Conservation (phyloP, 192 early-diverging fungal genomes). For the Dissophora globulifera region DNA sequence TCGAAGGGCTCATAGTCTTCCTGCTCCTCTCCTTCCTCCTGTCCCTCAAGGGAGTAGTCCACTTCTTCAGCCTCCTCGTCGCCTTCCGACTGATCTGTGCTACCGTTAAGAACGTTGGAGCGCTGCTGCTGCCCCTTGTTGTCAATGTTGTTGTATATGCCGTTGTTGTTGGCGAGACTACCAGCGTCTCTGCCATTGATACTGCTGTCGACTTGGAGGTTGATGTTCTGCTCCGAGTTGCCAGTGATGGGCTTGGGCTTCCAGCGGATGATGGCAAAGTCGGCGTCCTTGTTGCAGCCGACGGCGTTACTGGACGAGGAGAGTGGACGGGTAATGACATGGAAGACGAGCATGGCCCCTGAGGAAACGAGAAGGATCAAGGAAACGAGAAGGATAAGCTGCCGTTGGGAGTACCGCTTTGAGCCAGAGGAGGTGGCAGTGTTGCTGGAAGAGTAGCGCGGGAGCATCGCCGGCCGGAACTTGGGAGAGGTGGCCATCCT, state of each 20-base stretch:
- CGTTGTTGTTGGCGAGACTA: conserved; percentile 18
- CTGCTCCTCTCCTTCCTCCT: conserved; percentile 4
- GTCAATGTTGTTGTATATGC: neutral
- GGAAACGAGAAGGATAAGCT: conserved; percentile 32
- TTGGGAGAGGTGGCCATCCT: conserved; percentile 47
- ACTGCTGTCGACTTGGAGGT: neutral
- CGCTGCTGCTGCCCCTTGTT: too few relatives aligned
- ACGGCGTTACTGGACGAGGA: neutral
- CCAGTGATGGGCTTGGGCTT: conserved; percentile 1
- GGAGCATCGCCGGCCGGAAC: conserved; percentile 24
- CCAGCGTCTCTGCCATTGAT: conserved; percentile 20
- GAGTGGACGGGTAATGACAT: conserved; percentile 11
- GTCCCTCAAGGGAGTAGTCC: too few relatives aligned
- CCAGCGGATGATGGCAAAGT: conserved; percentile 44
- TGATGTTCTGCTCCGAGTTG: conserved; percentile 4
- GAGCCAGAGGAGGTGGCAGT: conserved; percentile 5
- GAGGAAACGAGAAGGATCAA: conserved; percentile 35
- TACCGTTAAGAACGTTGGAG: too few relatives aligned
- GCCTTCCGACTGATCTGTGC: conserved; percentile 17
- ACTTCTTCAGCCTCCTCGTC: neutral
- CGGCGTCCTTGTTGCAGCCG: conserved; percentile 40
- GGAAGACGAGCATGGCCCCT: conserved; percentile 46
- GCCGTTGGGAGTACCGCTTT: conserved; percentile 19
- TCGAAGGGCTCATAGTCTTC: conserved; percentile 23
- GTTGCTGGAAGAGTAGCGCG: conserved; percentile 1